Base-by-base conservation (phyloP, 1,284 basidiomycete species). In the Uromyces viciae-fabae region DNA sequence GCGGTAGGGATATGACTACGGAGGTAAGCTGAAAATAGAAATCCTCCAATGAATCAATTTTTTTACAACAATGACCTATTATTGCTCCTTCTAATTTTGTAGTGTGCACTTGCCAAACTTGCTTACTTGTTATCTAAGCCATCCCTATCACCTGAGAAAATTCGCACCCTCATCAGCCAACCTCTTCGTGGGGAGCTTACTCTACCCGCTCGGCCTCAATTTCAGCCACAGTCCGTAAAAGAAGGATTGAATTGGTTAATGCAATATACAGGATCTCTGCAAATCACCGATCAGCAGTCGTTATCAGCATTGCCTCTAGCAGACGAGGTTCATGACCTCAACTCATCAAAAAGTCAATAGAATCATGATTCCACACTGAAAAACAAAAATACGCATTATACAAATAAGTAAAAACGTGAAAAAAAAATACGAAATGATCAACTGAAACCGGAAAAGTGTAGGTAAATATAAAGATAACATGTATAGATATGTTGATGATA, bases 121-220 rank as follows among this genome's bases (percentile, higher is more conserved):
- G 90, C 91, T 64, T 97, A 97, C 84, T 89, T 97, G 9, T 89
- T 97, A 42, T 93, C 92, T 5, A 96, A 97, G 85, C 88, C 91
- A 0, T 92, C 94, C 83, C 88, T 96, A 1, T 88, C 90, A 0
- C 85, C 88, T 0, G 85, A 87, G 22, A 90, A 94, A 86, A 90
- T 96, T 76, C 90, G 93, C 78, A 88, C 90, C 71, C 88, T 96
- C n/a, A 90, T 97, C 83, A 88, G 90, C 11, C 90, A 89, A 60
- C 91, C 94, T 7, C 88, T 97, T 15, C 92, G 95, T 5, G 94
- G 95, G 38, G 95, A 97, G 86, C 90, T 97, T 38, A 94, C 93
- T 3, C n/a, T 31, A 22, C 77, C 77, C 56, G 68, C 58, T 46
- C 68, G 68, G 14, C 25, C 31, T 42, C 77, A 80, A 49, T 80